A percentile compares a stretch with the other conserved stretches of the same genome.
Evolutionary conservation across 139 green algal genomes (phyloP).

Genomic region (Protoeuglena noctilucae): DNA sequence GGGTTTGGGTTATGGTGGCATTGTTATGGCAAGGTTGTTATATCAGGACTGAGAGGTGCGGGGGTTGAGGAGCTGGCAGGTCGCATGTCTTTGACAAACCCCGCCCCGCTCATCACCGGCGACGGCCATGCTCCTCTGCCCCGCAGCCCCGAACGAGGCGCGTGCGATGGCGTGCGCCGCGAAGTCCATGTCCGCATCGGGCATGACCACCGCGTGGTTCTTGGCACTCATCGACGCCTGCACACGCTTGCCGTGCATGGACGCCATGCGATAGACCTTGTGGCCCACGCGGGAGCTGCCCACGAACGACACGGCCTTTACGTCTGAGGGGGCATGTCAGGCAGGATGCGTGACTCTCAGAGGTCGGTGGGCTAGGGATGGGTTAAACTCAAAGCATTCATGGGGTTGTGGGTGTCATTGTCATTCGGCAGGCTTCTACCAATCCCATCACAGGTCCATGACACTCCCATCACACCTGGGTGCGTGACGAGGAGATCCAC

Average conservation of each 20-base stretch:
- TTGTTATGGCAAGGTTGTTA: too few species aligned
- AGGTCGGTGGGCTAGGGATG: too few species aligned
- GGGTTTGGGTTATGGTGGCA: conserved; percentile 1
- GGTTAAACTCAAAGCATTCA: too few species aligned
- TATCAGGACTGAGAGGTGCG: too few species aligned
- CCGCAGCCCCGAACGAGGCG: conserved; percentile 81
- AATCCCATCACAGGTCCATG: too few species aligned
- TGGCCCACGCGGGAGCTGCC: conserved; percentile 59
- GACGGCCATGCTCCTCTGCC: conserved; percentile 95
- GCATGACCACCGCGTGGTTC: conserved; percentile 92
- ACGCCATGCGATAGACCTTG: conserved; percentile 67
- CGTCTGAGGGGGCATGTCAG: too few species aligned
- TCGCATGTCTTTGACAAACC: conserved; percentile 76
- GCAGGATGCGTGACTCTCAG: too few species aligned
- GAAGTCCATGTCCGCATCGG: conserved; percentile 67
- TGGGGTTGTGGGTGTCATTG: too few species aligned
- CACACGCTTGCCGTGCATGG: conserved; percentile 72
- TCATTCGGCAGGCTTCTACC: too few species aligned
- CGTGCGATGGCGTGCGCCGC: conserved; percentile 60
- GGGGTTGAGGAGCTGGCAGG: too few species aligned
- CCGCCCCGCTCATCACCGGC: conserved; percentile 58
- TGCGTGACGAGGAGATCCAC: conserved; percentile 87
- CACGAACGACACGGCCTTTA: conserved; percentile 86
- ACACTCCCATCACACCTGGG: too few species aligned
- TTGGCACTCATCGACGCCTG: conserved; percentile 82